Evolutionary conservation across 495 filamentous ascomycete genomes (phyloP).

Genomic region (Aspergillus mulundensis): DNA sequence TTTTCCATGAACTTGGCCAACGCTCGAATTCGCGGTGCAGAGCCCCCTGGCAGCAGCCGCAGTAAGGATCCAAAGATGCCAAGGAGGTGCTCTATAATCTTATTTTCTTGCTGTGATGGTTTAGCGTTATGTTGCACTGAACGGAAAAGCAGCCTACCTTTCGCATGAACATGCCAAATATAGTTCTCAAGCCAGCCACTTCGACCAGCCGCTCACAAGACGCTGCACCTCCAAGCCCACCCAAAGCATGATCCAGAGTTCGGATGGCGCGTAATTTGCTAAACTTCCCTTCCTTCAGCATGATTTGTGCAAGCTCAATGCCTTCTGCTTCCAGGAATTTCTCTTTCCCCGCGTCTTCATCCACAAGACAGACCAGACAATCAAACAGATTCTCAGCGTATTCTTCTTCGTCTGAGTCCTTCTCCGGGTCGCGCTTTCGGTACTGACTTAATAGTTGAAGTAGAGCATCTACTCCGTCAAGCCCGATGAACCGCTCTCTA

Average conservation of each 20-base stretch:
- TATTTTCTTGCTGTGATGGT: conserved; percentile 50
- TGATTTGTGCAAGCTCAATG: conserved; percentile 84
- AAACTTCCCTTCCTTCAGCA: conserved; percentile 79
- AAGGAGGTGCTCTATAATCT: conserved; percentile 77
- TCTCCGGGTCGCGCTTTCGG: conserved; percentile 80
- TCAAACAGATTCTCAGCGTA: conserved; percentile 93
- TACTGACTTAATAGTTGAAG: conserved; percentile 86
- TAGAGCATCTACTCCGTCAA: conserved; percentile 74
- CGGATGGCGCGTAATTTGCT: conserved; percentile 73
- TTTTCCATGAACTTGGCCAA: conserved; percentile 95
- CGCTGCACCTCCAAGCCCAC: conserved; percentile 47
- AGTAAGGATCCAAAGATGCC: conserved; percentile 86
- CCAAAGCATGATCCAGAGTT: conserved; percentile 77
- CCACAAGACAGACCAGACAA: conserved; percentile 70
- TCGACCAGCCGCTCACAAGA: conserved; percentile 78
- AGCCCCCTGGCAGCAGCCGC: conserved; percentile 72
- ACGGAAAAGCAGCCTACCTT: conserved; percentile 42
- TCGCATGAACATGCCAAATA: conserved; percentile 90
- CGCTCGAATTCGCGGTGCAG: conserved; percentile 71
- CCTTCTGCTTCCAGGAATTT: conserved; percentile 90
- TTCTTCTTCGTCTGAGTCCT: conserved; percentile 87
- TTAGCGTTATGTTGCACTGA: conserved; percentile 18
- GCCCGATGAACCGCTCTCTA: conserved; percentile 54
- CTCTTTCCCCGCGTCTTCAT: conserved; percentile 68
- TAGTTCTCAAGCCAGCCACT: conserved; percentile 75